These are phyloP conservation scores for Auriscalpium vulgare DNA, from an alignment of 768 basidiomycete genomes.

Conservation along the genomic window DNA sequence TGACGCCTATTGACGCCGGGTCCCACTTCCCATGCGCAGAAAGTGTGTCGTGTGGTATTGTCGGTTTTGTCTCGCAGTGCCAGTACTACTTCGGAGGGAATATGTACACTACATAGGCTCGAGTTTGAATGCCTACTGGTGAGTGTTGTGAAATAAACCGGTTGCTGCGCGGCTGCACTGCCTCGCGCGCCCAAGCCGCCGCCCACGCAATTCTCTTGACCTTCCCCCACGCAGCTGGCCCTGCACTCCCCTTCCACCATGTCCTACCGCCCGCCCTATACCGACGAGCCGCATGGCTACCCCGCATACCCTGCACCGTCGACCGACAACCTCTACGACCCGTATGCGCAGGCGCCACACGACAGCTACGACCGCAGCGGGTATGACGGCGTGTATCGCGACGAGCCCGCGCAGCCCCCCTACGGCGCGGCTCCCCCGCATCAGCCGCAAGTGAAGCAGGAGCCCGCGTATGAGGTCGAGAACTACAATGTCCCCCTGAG, in stretches of 20 bases:
- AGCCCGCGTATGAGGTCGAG: not conserved
- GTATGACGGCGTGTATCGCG: constrained; percentile 19
- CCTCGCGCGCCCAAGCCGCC: no score
- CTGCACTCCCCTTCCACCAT: not conserved
- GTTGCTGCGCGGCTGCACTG: no score
- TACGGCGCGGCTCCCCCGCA: not conserved
- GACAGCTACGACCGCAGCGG: constrained; percentile 46
- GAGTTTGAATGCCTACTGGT: no score
- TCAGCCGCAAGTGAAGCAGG: constrained; percentile 2
- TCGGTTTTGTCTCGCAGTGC: no score
- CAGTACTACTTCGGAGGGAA: no score
- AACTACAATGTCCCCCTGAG: not conserved
- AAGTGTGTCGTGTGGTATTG: no score
- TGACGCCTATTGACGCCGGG: no score
- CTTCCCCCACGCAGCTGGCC: not conserved
- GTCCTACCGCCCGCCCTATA: not conserved
- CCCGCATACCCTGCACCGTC: constrained; percentile 8
- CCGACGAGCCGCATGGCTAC: not conserved
- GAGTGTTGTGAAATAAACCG: no score
- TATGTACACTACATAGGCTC: no score
- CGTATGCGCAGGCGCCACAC: constrained; percentile 35
- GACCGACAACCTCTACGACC: constrained; percentile 38
- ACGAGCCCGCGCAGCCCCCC: constrained; percentile 15
- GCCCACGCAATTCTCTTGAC: not conserved
- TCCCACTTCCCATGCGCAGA: no score